Evolutionary conservation across 2,329 filamentous ascomycete genomes (phyloP).

Genomic region (Phialophora chinensis): DNA sequence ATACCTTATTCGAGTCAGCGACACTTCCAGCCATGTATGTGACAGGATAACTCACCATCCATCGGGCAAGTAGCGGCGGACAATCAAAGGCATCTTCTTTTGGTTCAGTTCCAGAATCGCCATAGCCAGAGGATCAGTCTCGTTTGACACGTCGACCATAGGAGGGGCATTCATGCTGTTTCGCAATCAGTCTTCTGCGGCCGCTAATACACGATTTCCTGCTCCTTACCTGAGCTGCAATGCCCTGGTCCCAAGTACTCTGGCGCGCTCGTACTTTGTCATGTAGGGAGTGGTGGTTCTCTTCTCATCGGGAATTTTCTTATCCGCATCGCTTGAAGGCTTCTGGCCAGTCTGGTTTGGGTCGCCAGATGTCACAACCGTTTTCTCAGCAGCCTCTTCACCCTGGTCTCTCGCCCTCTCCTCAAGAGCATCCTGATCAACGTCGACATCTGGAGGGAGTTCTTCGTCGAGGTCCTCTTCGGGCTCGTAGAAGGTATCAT

Average conservation of each 20-base stretch:
- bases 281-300: constrained; percentile 95
- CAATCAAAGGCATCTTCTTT: constrained; percentile 97
- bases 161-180: constrained; percentile 94
- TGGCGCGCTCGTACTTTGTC: constrained; percentile 97
- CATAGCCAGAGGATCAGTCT: constrained; percentile 96
- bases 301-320: constrained; percentile 88
- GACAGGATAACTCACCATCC: constrained; percentile 73
- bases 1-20: constrained; percentile 66
- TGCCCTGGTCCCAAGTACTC: constrained; percentile 89
- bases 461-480: constrained; percentile 63
- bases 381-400: constrained; percentile 52
- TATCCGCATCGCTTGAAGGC: constrained; percentile 67
- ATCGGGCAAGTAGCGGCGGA: constrained; percentile 93
- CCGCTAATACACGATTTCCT: background rate
- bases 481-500: constrained; percentile 58
- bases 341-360: constrained; percentile 54
- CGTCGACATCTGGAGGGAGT: constrained; percentile 60
- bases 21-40: background rate
- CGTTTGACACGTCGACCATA: constrained; percentile 92
- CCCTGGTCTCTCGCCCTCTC: constrained; percentile 58
- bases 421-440: constrained; percentile 55
- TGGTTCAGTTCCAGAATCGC: constrained; percentile 96
- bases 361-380: constrained; percentile 55
- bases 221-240: constrained; percentile 82
- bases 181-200: constrained; percentile 34